A percentile compares a stretch with the other conserved stretches of the same genome.
These are phyloP conservation scores for Stephania cephalantha DNA, from an alignment of 164 flowering plant genomes.

Conservation along the genomic window DNA sequence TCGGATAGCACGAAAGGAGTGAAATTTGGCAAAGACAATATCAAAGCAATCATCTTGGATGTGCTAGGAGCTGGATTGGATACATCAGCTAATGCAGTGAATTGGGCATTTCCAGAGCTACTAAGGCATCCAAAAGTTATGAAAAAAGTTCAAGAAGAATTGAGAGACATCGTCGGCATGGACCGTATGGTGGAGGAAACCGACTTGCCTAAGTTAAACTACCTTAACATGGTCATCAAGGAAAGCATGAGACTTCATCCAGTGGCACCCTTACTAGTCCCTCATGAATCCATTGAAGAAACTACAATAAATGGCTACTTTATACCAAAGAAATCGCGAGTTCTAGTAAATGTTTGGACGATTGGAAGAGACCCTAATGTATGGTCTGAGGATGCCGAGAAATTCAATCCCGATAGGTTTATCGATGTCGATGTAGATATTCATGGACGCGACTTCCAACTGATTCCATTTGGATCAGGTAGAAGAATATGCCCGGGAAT, in stretches of 20 bases:
- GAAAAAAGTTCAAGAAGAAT: too few relatives aligned
- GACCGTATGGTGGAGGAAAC: background rate
- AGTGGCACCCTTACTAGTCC: slow-evolving; percentile 14
- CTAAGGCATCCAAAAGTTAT: background rate
- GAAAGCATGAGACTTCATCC: slow-evolving; percentile 2
- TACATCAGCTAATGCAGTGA: slow-evolving; percentile 15
- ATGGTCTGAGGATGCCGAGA: slow-evolving; percentile 12
- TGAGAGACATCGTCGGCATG: background rate
- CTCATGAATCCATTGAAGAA: slow-evolving; percentile 19
- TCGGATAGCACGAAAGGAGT: background rate
- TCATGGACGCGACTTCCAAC: background rate
- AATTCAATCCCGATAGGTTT: slow-evolving; percentile 11
- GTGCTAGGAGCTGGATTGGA: slow-evolving; percentile 11
- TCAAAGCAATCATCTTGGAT: slow-evolving; percentile 16
- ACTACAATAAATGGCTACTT: slow-evolving; percentile 12
- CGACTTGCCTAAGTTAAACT: background rate
- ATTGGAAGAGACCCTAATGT: slow-evolving; percentile 18
- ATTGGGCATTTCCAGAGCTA: slow-evolving; percentile 16
- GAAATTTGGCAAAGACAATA: slow-evolving; percentile 6
- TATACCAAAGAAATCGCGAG: slow-evolving; percentile 15
- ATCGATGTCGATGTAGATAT: background rate
- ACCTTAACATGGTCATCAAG: slow-evolving; percentile 4
- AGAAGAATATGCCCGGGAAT: slow-evolving; percentile 11
- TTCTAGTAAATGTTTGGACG: slow-evolving; percentile 19
- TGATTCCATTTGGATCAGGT: slow-evolving; percentile 15